Base-by-base conservation (phyloP, 257 asterid genomes). In the Solanum neorickii region DNA sequence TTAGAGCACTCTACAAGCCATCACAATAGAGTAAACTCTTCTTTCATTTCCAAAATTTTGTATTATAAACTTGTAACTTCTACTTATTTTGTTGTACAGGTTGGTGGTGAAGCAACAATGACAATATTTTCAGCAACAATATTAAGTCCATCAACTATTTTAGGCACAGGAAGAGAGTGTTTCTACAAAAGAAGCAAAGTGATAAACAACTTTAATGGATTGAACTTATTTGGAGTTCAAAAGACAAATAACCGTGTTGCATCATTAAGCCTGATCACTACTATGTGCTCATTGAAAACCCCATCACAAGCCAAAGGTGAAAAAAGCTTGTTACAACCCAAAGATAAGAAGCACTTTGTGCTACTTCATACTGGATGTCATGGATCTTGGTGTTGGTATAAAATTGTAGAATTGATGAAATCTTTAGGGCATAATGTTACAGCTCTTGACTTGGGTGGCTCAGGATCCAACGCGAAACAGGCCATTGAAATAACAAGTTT, bases 181-280 rank as follows among this genome's bases (percentile, higher is more conserved):
- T 68, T 90, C 77, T 73, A 62, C 73, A 7, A 89, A 73, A 90
- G 90, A 77, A 56, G 92, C 29, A 89, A 90, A 74, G 94, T 93
- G 46, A 91, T 73, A 60, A 93, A 83, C 92, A 29, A 27, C 0
- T 88, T 92, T 74, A 91, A 21, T 46, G 99, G 98, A 41, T 84
- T 95, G 92, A 31, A 31, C 87, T 87, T 97, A 74, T 96, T 95
- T 87, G 92, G 94, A 25, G 98, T 98, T 62, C 94, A 94, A 74
- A 96, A 94, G 90, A 96, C 98, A 14, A 92, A 91, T 44, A 93
- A 92, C 93, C 86, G 68, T n/a, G 96, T 92, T 70, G 87, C 90
- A 23, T 86, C 94, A 42, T 90, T 96, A 87, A 94, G 96, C 65
- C 89, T 92, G 37, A 35, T 35, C 56, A 47, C 2, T 16, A 94